Percentiles rank a stretch among this genome's conserved stretches.
Evolutionary conservation across 2,329 filamentous ascomycete genomes (phyloP).

Genomic region (Calonectria crousiana): DNA sequence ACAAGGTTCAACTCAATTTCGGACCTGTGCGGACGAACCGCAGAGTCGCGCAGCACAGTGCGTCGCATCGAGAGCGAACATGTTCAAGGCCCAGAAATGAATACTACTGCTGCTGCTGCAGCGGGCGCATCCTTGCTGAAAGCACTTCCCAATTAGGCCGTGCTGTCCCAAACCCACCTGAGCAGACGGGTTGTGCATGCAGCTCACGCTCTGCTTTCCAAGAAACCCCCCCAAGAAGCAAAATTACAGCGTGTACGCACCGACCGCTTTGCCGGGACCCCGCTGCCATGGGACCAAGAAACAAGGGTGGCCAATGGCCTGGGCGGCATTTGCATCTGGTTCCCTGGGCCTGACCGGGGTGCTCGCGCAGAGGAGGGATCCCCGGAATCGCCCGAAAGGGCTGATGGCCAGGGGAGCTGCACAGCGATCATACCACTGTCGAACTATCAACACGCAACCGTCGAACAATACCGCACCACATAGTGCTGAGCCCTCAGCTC

Average conservation of each 20-base stretch:
- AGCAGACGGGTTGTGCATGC: neutral
- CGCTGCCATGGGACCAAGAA: neutral
- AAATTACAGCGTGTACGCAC: neutral
- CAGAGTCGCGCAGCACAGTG: neutral
- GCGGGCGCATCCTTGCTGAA: neutral
- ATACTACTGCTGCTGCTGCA: neutral
- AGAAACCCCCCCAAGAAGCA: neutral
- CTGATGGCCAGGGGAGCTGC: conserved; percentile 28
- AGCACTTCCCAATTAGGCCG: neutral
- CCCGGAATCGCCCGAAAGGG: conserved; percentile 30
- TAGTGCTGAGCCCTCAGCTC: neutral
- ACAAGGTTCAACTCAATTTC: conserved; percentile 1
- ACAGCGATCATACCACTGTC: conserved; percentile 40
- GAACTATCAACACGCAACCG: conserved; percentile 39
- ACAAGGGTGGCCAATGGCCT: neutral
- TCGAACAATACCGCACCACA: conserved; percentile 21
- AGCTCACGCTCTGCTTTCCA: neutral
- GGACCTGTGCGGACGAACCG: neutral
- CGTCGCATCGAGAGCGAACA: neutral
- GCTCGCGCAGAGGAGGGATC: conserved; percentile 5
- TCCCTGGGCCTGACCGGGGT: neutral
- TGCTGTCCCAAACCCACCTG: neutral
- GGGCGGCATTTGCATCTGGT: conserved; percentile 4
- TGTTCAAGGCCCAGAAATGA: neutral
- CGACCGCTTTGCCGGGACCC: neutral